phyloP scores from a whole-genome alignment of 768 basidiomycete genomes.

The Porphyrellus cyaneotinctus region DNA sequence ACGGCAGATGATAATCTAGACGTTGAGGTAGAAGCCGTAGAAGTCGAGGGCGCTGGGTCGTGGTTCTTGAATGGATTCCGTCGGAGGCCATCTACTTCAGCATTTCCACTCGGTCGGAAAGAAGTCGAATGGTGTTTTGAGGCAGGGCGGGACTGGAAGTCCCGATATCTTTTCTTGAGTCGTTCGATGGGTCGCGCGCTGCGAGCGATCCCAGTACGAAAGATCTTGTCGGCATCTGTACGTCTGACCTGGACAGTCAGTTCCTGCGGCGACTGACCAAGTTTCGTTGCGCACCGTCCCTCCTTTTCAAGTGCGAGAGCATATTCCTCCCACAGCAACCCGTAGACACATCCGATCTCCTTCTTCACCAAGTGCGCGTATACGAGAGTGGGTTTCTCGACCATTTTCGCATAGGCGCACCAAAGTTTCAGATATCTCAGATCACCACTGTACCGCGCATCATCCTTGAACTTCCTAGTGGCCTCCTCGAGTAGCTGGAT shows the following conservation, averaged over 20 bases:
- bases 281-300: conserved; percentile 55
- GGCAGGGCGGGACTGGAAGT: conserved; percentile 61
- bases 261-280: conserved; percentile 4
- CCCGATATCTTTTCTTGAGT: conserved; percentile 74
- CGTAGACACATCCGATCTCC: conserved; percentile 73
- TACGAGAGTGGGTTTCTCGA: conserved; percentile 63
- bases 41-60: conserved; percentile 29
- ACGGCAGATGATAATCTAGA: conserved; percentile 15
- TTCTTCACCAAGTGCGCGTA: conserved; percentile 72
- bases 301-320: conserved; percentile 71
- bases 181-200: conserved; percentile 80
- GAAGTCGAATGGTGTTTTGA: conserved; percentile 24
- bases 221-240: conserved; percentile 76
- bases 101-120: conserved; percentile 25
- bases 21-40: conserved; percentile 32
- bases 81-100: conserved; percentile 31
- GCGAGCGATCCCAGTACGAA: conserved; percentile 76
- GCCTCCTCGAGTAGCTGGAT: conserved; percentile 80
- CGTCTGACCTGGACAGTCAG: conserved; percentile 40
- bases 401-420: conserved; percentile 79
- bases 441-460: conserved; percentile 83
- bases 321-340: conserved; percentile 88
- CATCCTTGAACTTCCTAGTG: conserved; percentile 75
- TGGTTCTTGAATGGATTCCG: conserved; percentile 37
- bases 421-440: conserved; percentile 89